Percentiles rank a stretch among this genome's conserved stretches.
These are phyloP conservation scores for Kwoniella pini DNA, from an alignment of 768 basidiomycete genomes.

Conservation along the genomic window DNA sequence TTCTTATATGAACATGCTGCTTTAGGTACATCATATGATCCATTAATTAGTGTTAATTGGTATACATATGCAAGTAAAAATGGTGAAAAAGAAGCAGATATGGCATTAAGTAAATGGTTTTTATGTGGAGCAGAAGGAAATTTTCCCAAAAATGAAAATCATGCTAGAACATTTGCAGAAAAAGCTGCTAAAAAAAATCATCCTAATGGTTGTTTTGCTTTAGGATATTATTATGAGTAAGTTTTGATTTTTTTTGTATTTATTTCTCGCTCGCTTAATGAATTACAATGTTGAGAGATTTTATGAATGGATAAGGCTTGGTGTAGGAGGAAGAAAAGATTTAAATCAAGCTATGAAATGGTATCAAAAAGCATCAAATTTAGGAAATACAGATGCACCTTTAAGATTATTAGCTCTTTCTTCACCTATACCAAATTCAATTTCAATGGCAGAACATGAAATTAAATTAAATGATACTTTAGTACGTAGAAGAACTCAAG, in stretches of 20 bases:
- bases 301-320: constrained; percentile 58
- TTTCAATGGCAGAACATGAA: constrained; percentile 80
- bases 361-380: constrained; percentile 74
- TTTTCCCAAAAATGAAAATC: constrained; percentile 82
- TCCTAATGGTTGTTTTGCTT: constrained; percentile 84
- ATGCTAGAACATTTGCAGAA: constrained; percentile 86
- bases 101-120: constrained; percentile 98
- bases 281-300: neutral
- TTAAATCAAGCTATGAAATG: constrained; percentile 67
- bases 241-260: neutral
- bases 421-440: constrained; percentile 63
- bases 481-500: constrained; percentile 74
- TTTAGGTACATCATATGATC: constrained; percentile 81
- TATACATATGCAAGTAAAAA: constrained; percentile 70
- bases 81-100: constrained; percentile 89
- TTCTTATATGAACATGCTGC: constrained; percentile 89
- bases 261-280: neutral
- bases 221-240: constrained; percentile 87
- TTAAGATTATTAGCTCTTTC: constrained; percentile 72
- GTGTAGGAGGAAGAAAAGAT: constrained; percentile 68
- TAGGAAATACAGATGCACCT: constrained; percentile 77
- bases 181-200: constrained; percentile 69
- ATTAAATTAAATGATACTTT: constrained; percentile 74
- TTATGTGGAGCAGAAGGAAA: constrained; percentile 73
- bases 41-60: constrained; percentile 85